Evolutionary conservation across 2,329 filamentous ascomycete species (phyloP), one percentile per base, ranked within the genome.

Genomic region (Allantophomopsis lycopodina): DNA sequence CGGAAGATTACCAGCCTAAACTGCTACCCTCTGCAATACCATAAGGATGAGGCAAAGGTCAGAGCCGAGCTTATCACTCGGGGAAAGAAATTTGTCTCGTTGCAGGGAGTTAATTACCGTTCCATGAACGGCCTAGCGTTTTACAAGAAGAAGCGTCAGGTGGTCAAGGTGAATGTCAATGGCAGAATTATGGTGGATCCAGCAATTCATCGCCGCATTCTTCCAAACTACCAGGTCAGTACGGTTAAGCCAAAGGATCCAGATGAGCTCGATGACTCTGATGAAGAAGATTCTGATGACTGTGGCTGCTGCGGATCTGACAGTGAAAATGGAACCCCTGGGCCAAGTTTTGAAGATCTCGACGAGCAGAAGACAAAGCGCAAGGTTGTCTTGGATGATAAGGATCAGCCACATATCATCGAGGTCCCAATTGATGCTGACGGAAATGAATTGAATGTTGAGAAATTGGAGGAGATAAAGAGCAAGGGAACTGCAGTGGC

Each of bases 161-260:
- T 84, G 12, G 63, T 83, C 54, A 89, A 86, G 56, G 79, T 93
- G 58, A 86, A 86, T 53, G 80, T 94, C 56, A 85, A 87, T 46
- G 83, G 86, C 14, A 78, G 88, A 21, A 71, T 94, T 46, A 94
- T 94, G 86, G 68, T 94, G 17, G 88, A 94, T 53, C 76, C 85
- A 0, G 76, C 76, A 3, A 83, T 83, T 33, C 87, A 93, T 60
- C 76, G 85, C 7, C 75, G 84, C 28, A 83, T 89, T 56, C 84
- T 91, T 48, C 83, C 87, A 1, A 94, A 94, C 55, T 94, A 94
- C 48, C 73, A 73, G 0, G 74, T 89, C 49, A 84, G 81, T 16
- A 68, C 73, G 2, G 77, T 94, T 40, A 78, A 80, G 37, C 74
- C 82, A 0, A 80, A 83, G 48, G 79, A 87, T 42, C 69, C 75